These are phyloP conservation scores for Seiridium unicorne DNA, from an alignment of 2,329 filamentous ascomycete genomes.

Conservation along the genomic window DNA sequence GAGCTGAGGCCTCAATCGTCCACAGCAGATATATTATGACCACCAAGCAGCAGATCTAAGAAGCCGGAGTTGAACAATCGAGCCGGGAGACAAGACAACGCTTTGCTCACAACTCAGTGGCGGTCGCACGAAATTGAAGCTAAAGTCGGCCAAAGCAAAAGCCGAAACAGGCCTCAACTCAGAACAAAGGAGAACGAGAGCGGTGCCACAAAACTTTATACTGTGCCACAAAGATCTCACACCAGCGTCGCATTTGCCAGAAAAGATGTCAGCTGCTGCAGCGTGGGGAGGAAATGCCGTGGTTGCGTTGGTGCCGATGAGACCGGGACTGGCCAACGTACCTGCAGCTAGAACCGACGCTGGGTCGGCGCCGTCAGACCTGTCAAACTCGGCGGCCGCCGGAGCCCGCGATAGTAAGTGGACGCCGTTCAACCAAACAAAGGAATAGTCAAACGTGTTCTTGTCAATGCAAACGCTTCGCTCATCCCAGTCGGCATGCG, in stretches of 20 bases:
- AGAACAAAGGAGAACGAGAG: too few relatives aligned
- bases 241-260: neutral
- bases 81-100: too few relatives aligned
- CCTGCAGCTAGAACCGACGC: neutral
- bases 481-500: too few relatives aligned
- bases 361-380: neutral
- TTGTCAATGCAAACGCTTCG: neutral
- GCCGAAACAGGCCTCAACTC: too few relatives aligned
- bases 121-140: too few relatives aligned
- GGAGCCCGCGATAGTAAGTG: neutral
- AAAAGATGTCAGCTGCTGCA: neutral
- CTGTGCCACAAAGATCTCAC: neutral
- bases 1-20: too few relatives aligned
- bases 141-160: too few relatives aligned
- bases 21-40: too few relatives aligned
- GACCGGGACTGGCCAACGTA: neutral
- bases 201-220: neutral
- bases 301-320: neutral
- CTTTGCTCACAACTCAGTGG: too few relatives aligned
- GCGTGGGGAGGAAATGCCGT: neutral
- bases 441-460: neutral
- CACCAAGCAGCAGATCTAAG: too few relatives aligned
- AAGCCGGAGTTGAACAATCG: too few relatives aligned
- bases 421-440: neutral
- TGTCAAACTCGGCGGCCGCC: constrained; percentile 1